Percentiles rank a stretch among this genome's conserved stretches.
phyloP scores from a whole-genome alignment of 108 stramenopile genomes.

The Thalassiosira profunda region DNA sequence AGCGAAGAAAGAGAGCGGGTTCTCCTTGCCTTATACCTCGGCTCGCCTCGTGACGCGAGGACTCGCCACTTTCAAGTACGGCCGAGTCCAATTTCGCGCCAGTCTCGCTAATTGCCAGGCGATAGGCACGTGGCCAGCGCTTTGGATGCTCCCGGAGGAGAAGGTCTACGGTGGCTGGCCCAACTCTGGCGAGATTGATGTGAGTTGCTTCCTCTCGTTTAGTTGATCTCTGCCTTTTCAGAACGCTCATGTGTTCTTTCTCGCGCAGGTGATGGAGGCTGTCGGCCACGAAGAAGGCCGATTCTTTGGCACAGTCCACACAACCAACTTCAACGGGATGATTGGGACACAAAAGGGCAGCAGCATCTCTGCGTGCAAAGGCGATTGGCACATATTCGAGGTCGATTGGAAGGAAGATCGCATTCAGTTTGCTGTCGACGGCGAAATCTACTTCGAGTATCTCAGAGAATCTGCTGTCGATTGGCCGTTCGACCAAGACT shows the following conservation, averaged over 20 bases:
- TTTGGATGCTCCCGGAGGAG: constrained; percentile 46
- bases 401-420: constrained; percentile 28
- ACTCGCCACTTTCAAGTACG: constrained; percentile 20
- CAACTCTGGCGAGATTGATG: constrained; percentile 50
- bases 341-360: constrained; percentile 29
- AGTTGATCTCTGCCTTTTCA: too few species aligned
- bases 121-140: constrained; percentile 41
- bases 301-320: constrained; percentile 37
- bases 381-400: constrained; percentile 43
- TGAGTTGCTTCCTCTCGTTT: too few species aligned
- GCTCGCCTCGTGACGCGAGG: constrained; percentile 28
- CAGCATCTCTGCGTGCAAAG: constrained; percentile 1
- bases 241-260: too few species aligned
- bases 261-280: constrained; percentile 55
- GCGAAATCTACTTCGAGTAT: constrained; percentile 27
- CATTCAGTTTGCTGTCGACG: constrained; percentile 35
- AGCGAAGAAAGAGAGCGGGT: constrained; percentile 6
- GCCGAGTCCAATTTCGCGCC: constrained; percentile 38
- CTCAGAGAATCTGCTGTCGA: not conserved
- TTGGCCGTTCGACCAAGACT: constrained; percentile 50
- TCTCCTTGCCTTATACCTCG: constrained; percentile 15
- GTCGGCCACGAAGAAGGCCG: constrained; percentile 33
- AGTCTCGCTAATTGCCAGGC: constrained; percentile 19
- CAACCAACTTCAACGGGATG: constrained; percentile 5
- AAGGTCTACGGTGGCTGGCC: constrained; percentile 43